A percentile compares a stretch with the other conserved stretches of the same genome.
Evolutionary conservation across 1,284 basidiomycete genomes (phyloP).

Genomic region (Irpex sp.): DNA sequence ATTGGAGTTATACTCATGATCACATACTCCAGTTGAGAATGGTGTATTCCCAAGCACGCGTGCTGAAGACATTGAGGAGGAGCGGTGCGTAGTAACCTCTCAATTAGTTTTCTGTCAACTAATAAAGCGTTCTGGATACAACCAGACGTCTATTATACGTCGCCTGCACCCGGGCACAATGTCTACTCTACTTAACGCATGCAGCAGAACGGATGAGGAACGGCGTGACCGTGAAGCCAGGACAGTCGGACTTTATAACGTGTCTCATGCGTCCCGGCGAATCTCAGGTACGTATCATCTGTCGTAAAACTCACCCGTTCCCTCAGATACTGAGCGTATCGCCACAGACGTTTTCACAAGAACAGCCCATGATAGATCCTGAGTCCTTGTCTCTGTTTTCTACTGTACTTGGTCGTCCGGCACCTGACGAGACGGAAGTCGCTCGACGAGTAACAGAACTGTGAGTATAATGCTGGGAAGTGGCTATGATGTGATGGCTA

Average conservation of each 20-base stretch:
- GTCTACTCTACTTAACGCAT: constrained; percentile 65
- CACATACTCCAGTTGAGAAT: constrained; percentile 58
- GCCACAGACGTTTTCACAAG: neutral
- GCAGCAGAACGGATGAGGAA: constrained; percentile 46
- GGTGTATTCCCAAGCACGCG: constrained; percentile 81
- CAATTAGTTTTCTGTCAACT: neutral
- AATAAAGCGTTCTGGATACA: neutral
- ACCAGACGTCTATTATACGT: constrained; percentile 81
- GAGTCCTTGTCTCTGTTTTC: neutral
- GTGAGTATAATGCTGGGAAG: neutral
- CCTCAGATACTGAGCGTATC: neutral
- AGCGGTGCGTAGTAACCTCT: constrained; percentile 49
- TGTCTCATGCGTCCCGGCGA: constrained; percentile 22
- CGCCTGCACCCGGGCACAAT: constrained; percentile 86
- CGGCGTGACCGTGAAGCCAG: constrained; percentile 41
- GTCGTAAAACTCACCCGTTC: neutral
- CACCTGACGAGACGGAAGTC: constrained; percentile 6
- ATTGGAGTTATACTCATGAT: neutral
- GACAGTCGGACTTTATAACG: constrained; percentile 47
- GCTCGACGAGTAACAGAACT: neutral
- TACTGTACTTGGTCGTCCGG: constrained; percentile 6
- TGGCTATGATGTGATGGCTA: neutral
- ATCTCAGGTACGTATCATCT: neutral
- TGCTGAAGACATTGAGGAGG: constrained; percentile 78
- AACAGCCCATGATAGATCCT: neutral